Evolutionary conservation across 2,329 filamentous ascomycete genomes (phyloP).

Genomic region (Cercospora berteroae): DNA sequence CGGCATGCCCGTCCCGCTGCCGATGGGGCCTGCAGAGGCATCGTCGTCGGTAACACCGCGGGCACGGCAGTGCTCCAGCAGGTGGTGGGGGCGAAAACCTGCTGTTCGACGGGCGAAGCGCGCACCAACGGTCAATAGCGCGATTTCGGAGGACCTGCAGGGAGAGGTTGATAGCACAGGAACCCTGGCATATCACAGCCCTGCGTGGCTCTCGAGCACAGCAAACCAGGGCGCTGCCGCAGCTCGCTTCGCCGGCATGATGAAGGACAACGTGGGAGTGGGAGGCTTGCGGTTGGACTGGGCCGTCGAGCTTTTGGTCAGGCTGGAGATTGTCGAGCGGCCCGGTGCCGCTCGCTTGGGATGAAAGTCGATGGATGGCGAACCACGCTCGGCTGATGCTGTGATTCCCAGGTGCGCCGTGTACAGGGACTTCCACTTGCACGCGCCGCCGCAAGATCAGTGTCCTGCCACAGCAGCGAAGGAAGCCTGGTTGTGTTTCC

Average conservation of each 20-base stretch:
- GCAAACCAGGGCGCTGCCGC: not conserved
- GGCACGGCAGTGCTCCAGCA: not conserved
- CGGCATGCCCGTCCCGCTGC: not conserved
- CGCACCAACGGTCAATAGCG: not conserved
- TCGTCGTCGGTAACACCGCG: not conserved
- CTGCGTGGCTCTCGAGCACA: not conserved
- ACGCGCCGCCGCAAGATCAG: not conserved
- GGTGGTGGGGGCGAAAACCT: not conserved
- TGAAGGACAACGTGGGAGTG: not conserved
- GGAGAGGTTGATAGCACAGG: not conserved
- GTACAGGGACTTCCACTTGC: not conserved
- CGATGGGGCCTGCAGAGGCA: not conserved
- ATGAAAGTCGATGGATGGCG: not conserved
- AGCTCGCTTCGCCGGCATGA: not conserved
- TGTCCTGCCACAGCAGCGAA: not conserved
- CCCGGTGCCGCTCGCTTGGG: not conserved
- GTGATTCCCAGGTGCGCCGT: not conserved
- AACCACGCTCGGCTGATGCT: not conserved
- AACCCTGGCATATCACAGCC: conserved; percentile 1
- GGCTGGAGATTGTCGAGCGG: conserved; percentile 4
- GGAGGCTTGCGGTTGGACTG: conserved; percentile 5
- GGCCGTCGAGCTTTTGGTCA: conserved; percentile 2
- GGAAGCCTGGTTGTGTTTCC: not conserved
- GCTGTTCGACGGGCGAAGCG: not conserved
- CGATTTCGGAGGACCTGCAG: conserved; percentile 4